A percentile compares a stretch with the other conserved stretches of the same genome.
These are phyloP conservation scores for Lobosporangium transversale DNA, from an alignment of 192 early-diverging fungal species.

Conservation along the genomic window DNA sequence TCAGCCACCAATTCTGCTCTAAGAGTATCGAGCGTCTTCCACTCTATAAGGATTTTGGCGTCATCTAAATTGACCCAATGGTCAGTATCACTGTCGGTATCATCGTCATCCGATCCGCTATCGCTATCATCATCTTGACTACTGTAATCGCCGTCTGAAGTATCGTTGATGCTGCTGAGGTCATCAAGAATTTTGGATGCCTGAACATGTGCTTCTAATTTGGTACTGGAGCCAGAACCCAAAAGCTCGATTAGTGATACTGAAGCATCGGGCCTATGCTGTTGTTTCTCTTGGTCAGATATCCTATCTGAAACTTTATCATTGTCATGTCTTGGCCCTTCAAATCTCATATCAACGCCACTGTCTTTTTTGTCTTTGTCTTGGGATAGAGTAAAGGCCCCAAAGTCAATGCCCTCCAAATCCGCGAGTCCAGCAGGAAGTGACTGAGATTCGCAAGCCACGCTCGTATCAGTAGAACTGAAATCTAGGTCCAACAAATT, in stretches of 20 bases:
- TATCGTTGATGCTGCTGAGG: neutral
- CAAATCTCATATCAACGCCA: too few relatives aligned
- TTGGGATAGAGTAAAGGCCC: neutral
- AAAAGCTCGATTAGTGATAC: neutral
- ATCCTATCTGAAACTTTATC: too few relatives aligned
- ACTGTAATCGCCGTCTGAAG: neutral
- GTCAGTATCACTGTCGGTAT: constrained; percentile 4
- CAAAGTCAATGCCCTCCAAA: constrained; percentile 6
- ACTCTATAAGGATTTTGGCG: constrained; percentile 5
- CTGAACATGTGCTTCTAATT: too few relatives aligned
- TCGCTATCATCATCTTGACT: neutral
- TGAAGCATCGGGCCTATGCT: too few relatives aligned
- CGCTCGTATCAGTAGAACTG: neutral
- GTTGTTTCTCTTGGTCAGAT: too few relatives aligned
- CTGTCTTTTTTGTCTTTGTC: neutral
- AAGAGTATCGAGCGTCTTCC: neutral
- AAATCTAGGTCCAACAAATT: neutral
- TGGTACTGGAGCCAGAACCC: too few relatives aligned
- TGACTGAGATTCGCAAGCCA: neutral
- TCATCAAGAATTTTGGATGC: too few relatives aligned
- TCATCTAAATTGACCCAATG: neutral
- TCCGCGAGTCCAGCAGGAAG: neutral
- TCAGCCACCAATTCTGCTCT: neutral
- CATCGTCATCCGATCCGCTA: neutral
- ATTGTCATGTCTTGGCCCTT: too few relatives aligned